A percentile compares a stretch with the other conserved stretches of the same genome.
Evolutionary conservation across 306 rosid genomes (phyloP).

Genomic region (Cucumis melo): DNA sequence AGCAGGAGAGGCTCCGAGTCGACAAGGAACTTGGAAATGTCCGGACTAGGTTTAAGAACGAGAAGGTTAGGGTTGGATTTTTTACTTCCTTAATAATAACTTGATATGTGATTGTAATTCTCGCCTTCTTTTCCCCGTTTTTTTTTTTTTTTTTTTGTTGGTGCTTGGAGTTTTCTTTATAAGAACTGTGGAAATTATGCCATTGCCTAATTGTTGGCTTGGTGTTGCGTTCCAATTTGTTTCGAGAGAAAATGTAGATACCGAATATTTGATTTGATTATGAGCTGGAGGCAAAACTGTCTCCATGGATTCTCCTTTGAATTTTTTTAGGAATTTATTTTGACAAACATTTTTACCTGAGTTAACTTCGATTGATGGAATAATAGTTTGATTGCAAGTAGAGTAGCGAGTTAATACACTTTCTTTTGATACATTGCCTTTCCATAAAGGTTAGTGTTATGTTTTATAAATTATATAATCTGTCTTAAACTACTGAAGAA

Average conservation of each 20-base stretch:
- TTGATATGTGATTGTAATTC: background rate
- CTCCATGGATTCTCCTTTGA: background rate
- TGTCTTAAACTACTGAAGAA: background rate
- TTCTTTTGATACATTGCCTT: background rate
- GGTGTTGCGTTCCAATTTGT: background rate
- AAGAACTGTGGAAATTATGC: background rate
- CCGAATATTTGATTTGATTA: background rate
- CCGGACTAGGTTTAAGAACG: slow-evolving; percentile 96
- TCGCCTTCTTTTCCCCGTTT: background rate
- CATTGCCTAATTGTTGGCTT: slow-evolving; percentile 4
- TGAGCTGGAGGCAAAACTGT: background rate
- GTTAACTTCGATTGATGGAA: background rate
- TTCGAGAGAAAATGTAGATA: background rate
- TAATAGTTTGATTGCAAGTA: background rate
- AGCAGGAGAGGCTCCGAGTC: slow-evolving; percentile 91
- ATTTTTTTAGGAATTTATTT: too few relatives aligned
- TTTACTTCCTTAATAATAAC: background rate
- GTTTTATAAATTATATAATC: background rate
- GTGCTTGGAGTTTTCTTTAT: background rate
- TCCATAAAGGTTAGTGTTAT: background rate
- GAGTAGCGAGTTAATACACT: background rate
- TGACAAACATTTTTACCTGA: background rate
- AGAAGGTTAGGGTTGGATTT: slow-evolving; percentile 55
- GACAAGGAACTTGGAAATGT: slow-evolving; percentile 98
- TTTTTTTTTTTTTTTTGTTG: background rate